Percentiles rank a stretch among this genome's conserved stretches.
Conservation (phyloP, 495 filamentous ascomycete species). For the Neurospora sp. region DNA sequence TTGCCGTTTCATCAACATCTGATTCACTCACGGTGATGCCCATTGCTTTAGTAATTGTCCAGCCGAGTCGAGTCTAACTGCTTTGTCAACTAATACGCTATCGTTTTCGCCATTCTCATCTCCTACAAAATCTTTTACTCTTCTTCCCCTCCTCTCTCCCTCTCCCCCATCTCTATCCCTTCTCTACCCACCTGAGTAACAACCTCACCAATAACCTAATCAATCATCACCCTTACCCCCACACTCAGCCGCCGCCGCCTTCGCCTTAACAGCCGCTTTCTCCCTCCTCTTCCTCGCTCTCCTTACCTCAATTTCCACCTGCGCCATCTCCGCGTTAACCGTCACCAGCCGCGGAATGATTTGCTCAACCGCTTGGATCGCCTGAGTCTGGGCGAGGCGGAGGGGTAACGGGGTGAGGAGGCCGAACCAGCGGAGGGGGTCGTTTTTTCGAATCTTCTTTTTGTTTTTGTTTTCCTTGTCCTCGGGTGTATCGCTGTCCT, state of each 20-base stretch:
- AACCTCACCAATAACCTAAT: background rate
- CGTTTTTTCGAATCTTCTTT: conserved; percentile 15
- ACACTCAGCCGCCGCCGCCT: background rate
- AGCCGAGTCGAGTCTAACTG: background rate
- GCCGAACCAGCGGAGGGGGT: conserved; percentile 64
- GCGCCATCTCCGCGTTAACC: conserved; percentile 36
- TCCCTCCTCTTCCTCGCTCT: conserved; percentile 39
- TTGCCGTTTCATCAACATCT: background rate
- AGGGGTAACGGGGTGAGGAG: conserved; percentile 52
- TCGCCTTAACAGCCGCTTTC: conserved; percentile 22
- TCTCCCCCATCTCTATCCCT: background rate
- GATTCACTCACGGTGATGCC: background rate
- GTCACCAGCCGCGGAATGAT: conserved; percentile 36
- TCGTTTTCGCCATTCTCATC: background rate
- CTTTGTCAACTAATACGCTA: background rate
- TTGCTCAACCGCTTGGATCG: conserved; percentile 33
- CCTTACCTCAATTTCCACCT: conserved; percentile 40
- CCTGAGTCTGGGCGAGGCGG: conserved; percentile 45
- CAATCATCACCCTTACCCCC: background rate
- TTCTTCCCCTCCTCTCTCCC: background rate
- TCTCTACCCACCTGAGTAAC: background rate
- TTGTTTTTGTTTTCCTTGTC: background rate
- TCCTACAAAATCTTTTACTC: background rate
- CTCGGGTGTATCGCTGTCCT: background rate
- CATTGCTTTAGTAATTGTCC: background rate